These are phyloP conservation scores for Sordaria brevicollis DNA, from an alignment of 495 filamentous ascomycete genomes.

Conservation along the genomic window DNA sequence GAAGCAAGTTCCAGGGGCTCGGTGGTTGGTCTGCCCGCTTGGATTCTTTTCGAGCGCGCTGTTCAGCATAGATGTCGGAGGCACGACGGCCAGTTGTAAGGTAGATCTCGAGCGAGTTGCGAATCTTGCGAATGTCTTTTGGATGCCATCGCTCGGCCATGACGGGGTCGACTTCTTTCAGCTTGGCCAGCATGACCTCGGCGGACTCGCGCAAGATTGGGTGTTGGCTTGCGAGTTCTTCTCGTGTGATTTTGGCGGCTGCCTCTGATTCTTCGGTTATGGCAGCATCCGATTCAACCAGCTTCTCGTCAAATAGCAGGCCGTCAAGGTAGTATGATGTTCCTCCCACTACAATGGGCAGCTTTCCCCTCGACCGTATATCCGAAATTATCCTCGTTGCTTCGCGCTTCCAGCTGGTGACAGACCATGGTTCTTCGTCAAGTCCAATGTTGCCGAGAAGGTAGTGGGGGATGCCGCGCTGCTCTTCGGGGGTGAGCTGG, in stretches of 20 bases:
- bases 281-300: slow-evolving; percentile 40
- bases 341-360: slow-evolving; percentile 89
- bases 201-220: slow-evolving; percentile 64
- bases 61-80: slow-evolving; percentile 81
- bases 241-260: slow-evolving; percentile 12
- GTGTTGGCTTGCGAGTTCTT: slow-evolving; percentile 38
- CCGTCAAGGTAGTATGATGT: slow-evolving; percentile 91
- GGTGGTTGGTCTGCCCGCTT: slow-evolving; percentile 3
- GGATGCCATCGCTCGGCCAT: slow-evolving; percentile 95
- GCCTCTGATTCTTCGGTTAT: slow-evolving; percentile 6
- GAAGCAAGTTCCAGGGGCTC: slow-evolving; percentile 52
- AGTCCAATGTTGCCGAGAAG: slow-evolving; percentile 67
- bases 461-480: slow-evolving; percentile 79
- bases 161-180: slow-evolving; percentile 71
- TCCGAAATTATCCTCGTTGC: slow-evolving; percentile 62
- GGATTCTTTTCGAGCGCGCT: slow-evolving; percentile 32
- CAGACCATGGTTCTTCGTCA: slow-evolving; percentile 69
- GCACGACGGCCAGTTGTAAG: slow-evolving; percentile 67
- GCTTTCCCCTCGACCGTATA: slow-evolving; percentile 61
- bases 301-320: slow-evolving; percentile 62
- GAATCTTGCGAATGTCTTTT: slow-evolving; percentile 81
- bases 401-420: slow-evolving; percentile 60
- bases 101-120: slow-evolving; percentile 81
- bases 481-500: slow-evolving; percentile 67
- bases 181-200: slow-evolving; percentile 56